Base-by-base conservation (phyloP, 106 monocot species). In the Allium fistulosum region DNA sequence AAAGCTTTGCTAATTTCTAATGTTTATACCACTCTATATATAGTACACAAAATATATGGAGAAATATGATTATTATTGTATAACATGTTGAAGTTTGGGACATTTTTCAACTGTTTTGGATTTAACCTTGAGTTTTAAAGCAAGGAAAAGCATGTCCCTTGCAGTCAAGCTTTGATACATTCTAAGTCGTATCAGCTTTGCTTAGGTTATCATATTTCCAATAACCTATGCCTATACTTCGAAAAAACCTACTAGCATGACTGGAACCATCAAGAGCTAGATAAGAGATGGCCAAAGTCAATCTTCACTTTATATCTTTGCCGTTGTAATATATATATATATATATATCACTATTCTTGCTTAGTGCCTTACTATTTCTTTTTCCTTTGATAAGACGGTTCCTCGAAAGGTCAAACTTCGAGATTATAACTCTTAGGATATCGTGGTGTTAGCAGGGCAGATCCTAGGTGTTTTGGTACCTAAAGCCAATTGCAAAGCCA, bases 381-480 rank as follows among this genome's bases (percentile, higher is more conserved):
- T 75, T 97, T 62, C 97, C 97, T 59, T 74, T 67, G 51, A 49
- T 97, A 22, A 74, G 97, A 55, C 77, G 88, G 37, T 75, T 57
- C 57, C 82, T 97, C 72, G 92, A 97, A 77, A 78, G 79, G 53
- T 97, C 92, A 14, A 62, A 92, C 55, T 82, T 72, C 48, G 79
- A 75, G 63, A 71, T 92, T 68, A 74, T 97, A 12, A 87, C 70
- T 53, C 61, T 97, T n/a, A 82, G 84, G 80, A 89, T 97, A 92
- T 97, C 92, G 97, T 97, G 97, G 97, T 88, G 92, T 71, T 91
- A 96, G 96, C 92, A 92, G 84, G 48, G 47, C 18, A 9, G 14
- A 52, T n/a, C 16, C 50, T 8, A 11, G 14, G 10, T 10, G 22
- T 22, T 22, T 22, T 22, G 22, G 1, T 22, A 22, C 22, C 22